Evolutionary conservation across 2,329 filamentous ascomycete genomes (phyloP), one percentile per base, ranked within the genome.

Genomic region (Gliomastix tumulicola): DNA sequence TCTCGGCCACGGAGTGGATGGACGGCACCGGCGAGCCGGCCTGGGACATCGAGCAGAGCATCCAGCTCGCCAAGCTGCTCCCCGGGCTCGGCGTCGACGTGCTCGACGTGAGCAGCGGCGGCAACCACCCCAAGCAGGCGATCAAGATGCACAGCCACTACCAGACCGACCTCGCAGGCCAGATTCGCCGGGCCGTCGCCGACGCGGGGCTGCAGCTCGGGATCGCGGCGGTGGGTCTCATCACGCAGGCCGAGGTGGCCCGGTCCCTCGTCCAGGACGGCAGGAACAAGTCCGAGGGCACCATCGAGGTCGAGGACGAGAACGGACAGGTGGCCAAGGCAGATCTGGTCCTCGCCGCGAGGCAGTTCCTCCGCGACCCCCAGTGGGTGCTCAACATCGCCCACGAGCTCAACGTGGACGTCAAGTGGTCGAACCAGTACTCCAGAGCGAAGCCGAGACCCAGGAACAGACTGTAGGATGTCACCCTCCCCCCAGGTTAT

Each of bases 351-450:
- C 69, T 90, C 15, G 69, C 83, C 2, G 89, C 76, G 0, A 70
- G 87, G 38, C 82, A 84, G 51, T 92, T 92, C 59, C 69, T 94
- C 62, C 78, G 87, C 55, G 87, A 94, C 52, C 84, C 88, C 0
- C 80, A 85, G 40, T 79, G 88, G 53, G 82, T 88, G 8, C 77
- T 87, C 60, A 71, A 74, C 22, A 81, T 76, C 43, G 88, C 86
- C 0, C 73, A 84, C 42, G 75, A 88, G 45, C 64, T 94, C 21
- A 79, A 76, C 9, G 78, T 89, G 4, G 65, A 77, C 40, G 76
- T 89, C 6, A 67, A 81, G 48, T 82, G 82, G 75, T 76, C 88
- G 2, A 77, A 78, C 45, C 87, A 94, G 55, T 77, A 76, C 46
- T 47, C 54, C 20, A 56, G 65, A 9, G 64, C 60, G 2, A 45